phyloP scores from a whole-genome alignment of 306 rosid genomes.

The Quercus alba region DNA sequence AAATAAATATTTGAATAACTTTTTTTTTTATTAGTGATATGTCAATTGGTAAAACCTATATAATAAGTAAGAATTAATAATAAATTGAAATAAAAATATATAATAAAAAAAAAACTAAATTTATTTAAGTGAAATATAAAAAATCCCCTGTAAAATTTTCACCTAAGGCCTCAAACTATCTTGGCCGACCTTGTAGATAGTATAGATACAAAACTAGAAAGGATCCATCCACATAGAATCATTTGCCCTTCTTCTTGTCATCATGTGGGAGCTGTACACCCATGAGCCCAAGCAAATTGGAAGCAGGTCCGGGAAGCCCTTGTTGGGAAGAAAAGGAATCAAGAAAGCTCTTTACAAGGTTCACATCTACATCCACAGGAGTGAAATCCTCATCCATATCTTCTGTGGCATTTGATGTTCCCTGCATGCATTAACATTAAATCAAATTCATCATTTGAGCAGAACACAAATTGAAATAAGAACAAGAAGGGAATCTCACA shows the following conservation, averaged over 20 bases:
- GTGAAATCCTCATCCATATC: slow-evolving; percentile 79
- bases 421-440: slow-evolving; percentile 42
- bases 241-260: slow-evolving; percentile 57
- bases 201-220: background rate
- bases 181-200: no score
- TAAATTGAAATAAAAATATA: no score
- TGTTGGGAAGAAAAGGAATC: slow-evolving; percentile 93
- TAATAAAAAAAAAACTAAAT: no score
- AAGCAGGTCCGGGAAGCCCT: slow-evolving; percentile 99
- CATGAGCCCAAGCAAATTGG: slow-evolving; percentile 92
- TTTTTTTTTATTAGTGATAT: no score
- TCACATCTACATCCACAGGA: slow-evolving; percentile 89
- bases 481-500: background rate
- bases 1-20: no score
- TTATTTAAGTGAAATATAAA: no score
- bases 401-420: slow-evolving; percentile 49
- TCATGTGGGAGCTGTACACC: slow-evolving; percentile 82
- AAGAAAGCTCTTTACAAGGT: slow-evolving; percentile 85
- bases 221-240: slow-evolving; percentile 14
- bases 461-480: background rate
- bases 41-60: no score
- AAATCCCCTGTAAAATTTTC: no score
- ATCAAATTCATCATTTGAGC: background rate
- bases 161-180: no score
- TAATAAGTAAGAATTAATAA: no score